These are phyloP conservation scores for Trichophyton rubrum DNA, from an alignment of 2,329 filamentous ascomycete genomes.

Conservation along the genomic window DNA sequence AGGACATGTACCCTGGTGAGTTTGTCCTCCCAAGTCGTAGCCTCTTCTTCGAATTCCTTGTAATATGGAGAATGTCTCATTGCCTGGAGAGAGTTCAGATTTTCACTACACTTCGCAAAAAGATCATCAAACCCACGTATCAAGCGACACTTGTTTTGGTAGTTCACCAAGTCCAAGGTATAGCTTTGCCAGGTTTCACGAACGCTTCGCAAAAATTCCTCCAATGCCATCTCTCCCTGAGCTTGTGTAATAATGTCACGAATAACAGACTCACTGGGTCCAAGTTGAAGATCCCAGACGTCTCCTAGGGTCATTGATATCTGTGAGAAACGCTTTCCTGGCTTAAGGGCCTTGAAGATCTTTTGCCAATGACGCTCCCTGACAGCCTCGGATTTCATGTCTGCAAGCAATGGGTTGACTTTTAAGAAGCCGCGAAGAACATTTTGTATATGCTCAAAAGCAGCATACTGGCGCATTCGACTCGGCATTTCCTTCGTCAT, in stretches of 20 bases:
- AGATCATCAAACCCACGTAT: constrained; percentile 97
- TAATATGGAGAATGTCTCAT: constrained; percentile 99
- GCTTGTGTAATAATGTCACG: constrained; percentile 90
- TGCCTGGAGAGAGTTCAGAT: constrained; percentile 90
- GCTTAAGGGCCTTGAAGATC: constrained; percentile 91
- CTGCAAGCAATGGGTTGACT: constrained; percentile 73
- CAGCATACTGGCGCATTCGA: constrained; percentile 96
- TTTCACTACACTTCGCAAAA: constrained; percentile 96
- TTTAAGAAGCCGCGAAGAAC: constrained; percentile 80
- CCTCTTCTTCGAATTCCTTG: constrained; percentile 98
- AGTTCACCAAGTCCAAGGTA: constrained; percentile 83
- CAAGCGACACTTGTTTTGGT: constrained; percentile 94
- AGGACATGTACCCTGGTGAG: constrained; percentile 93
- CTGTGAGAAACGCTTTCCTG: constrained; percentile 84
- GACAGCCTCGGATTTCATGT: constrained; percentile 93
- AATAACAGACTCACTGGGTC: constrained; percentile 74
- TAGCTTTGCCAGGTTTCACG: constrained; percentile 96
- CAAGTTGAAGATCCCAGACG: constrained; percentile 92
- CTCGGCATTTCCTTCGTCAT: constrained; percentile 99
- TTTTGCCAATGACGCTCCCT: constrained; percentile 94
- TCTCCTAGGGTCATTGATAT: constrained; percentile 94
- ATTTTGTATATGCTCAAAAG: constrained; percentile 96
- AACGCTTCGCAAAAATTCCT: constrained; percentile 93
- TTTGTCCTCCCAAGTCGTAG: constrained; percentile 93
- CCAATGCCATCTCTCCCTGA: constrained; percentile 93